Evolutionary conservation across 176 grass and related monocot genomes (phyloP).

Genomic region (Zea mays): DNA sequence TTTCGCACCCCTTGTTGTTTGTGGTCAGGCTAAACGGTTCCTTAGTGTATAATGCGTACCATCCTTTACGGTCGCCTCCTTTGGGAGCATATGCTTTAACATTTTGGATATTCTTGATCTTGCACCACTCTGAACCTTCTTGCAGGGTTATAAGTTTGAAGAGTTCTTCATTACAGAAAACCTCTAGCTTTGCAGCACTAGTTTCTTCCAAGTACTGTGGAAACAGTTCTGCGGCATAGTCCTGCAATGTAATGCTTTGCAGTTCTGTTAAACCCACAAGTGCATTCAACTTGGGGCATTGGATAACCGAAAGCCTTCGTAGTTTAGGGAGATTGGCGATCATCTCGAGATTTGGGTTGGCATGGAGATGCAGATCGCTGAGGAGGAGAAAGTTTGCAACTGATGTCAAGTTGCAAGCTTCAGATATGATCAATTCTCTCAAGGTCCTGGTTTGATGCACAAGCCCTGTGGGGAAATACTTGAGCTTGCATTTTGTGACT

Average conservation of each 20-base stretch:
- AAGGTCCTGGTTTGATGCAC: slow-evolving; percentile 39
- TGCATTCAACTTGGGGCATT: slow-evolving; percentile 28
- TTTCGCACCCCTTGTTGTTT: slow-evolving; percentile 10
- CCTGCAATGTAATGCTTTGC: slow-evolving; percentile 32
- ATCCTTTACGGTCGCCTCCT: slow-evolving; percentile 18
- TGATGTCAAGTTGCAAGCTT: slow-evolving; percentile 30
- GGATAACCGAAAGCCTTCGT: slow-evolving; percentile 28
- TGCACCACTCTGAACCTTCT: slow-evolving; percentile 41
- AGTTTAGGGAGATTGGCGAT: slow-evolving; percentile 41
- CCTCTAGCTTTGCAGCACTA: slow-evolving; percentile 35
- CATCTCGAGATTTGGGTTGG: slow-evolving; percentile 29
- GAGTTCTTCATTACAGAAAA: slow-evolving; percentile 36
- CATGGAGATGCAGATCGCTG: slow-evolving; percentile 37
- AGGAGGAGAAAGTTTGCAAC: slow-evolving; percentile 38
- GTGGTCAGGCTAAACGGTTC: slow-evolving; percentile 26
- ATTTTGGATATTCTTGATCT: slow-evolving; percentile 40
- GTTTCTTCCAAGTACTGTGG: slow-evolving; percentile 40
- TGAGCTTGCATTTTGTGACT: slow-evolving; percentile 43
- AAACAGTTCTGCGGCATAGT: slow-evolving; percentile 16
- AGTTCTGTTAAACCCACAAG: slow-evolving; percentile 21
- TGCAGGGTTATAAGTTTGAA: slow-evolving; percentile 26
- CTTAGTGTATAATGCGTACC: slow-evolving; percentile 22
- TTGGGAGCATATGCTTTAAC: slow-evolving; percentile 35
- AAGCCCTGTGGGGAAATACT: slow-evolving; percentile 39
- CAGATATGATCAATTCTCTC: slow-evolving; percentile 31